A percentile compares a stretch with the other conserved stretches of the same genome.
phyloP scores from a whole-genome alignment of 2,329 filamentous ascomycete species.

The Clarireedia monteithiana region DNA sequence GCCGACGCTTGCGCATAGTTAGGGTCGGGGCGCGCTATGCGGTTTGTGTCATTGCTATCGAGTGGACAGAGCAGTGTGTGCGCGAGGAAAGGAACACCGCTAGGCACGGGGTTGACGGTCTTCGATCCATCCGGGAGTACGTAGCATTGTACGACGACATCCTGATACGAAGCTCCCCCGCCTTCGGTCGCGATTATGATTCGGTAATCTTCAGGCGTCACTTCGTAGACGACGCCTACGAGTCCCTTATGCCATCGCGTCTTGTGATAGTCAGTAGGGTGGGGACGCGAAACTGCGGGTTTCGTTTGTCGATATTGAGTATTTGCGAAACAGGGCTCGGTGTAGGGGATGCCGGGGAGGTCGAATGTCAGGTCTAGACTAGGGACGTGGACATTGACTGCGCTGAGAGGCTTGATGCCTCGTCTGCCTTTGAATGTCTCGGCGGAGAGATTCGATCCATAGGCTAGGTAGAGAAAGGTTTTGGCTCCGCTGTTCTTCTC shows the following conservation, averaged over 20 bases:
- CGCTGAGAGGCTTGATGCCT: conserved; percentile 72
- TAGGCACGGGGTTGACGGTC: conserved; percentile 56
- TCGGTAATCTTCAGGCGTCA: conserved; percentile 73
- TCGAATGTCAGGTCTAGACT: conserved; percentile 74
- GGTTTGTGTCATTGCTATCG: not conserved
- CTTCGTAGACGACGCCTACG: conserved; percentile 91
- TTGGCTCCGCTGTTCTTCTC: conserved; percentile 5
- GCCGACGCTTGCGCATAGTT: conserved; percentile 74
- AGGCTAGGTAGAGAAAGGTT: conserved; percentile 75
- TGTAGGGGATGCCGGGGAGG: conserved; percentile 76
- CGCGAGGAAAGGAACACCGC: conserved; percentile 63
- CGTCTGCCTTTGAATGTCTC: conserved; percentile 72
- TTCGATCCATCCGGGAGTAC: conserved; percentile 50
- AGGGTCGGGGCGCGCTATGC: conserved; percentile 48
- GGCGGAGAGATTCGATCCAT: conserved; percentile 81
- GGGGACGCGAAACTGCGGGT: conserved; percentile 20
- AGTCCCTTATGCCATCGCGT: conserved; percentile 72
- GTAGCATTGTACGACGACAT: conserved; percentile 73
- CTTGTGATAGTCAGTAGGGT: conserved; percentile 38
- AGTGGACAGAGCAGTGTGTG: conserved; percentile 67
- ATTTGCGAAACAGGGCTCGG: conserved; percentile 89
- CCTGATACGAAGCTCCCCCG: conserved; percentile 75
- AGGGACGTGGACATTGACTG: conserved; percentile 76
- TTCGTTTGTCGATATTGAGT: conserved; percentile 47
- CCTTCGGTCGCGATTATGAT: conserved; percentile 88